phyloP scores from a whole-genome alignment of 441 rosid species.

The Capsella rubella region DNA sequence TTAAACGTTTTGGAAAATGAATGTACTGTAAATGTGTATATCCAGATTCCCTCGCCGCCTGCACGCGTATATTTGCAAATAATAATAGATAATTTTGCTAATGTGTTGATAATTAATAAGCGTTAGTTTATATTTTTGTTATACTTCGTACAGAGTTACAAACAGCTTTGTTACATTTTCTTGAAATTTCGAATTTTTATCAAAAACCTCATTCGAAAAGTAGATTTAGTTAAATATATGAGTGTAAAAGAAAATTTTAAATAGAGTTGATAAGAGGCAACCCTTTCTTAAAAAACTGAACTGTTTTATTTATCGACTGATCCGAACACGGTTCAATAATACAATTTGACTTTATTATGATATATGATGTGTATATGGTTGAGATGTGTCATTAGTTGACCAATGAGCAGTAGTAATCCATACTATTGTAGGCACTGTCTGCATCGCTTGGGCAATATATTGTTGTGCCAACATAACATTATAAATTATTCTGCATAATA shows the following conservation, averaged over 20 bases:
- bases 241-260: no score
- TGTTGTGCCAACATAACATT: constrained; percentile 11
- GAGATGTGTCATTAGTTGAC: constrained; percentile 36
- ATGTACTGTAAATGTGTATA: background rate
- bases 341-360: constrained; percentile 19
- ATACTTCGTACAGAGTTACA: background rate
- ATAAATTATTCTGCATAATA: background rate
- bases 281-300: background rate
- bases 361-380: constrained; percentile 25
- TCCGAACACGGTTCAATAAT: constrained; percentile 14
- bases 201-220: no score
- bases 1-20: background rate
- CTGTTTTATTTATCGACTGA: background rate
- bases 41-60: no score
- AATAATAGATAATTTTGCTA: background rate
- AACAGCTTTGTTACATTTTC: background rate
- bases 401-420: constrained; percentile 40
- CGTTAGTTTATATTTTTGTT: background rate
- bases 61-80: no score
- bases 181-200: background rate
- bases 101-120: background rate
- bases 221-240: no score
- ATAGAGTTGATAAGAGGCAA: background rate
- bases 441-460: constrained; percentile 15
- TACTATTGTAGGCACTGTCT: constrained; percentile 5